Conservation (phyloP, 2,329 filamentous ascomycete species). For the Coniochaeta ligniaria region DNA sequence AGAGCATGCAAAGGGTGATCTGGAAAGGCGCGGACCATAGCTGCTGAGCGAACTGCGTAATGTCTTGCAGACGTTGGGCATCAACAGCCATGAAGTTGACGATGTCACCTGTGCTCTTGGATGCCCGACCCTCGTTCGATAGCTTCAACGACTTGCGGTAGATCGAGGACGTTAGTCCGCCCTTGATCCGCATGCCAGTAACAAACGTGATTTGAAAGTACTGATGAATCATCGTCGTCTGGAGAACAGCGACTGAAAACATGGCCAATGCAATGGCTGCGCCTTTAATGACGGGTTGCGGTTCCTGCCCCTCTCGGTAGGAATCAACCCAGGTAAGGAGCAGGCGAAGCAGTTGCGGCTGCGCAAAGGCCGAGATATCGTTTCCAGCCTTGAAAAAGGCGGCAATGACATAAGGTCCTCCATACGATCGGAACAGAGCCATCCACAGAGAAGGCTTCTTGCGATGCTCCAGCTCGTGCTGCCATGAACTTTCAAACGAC, state of each 20-base stretch:
- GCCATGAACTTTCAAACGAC: constrained; percentile 69
- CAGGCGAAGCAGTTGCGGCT: constrained; percentile 81
- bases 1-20: constrained; percentile 91
- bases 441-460: constrained; percentile 80
- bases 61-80: constrained; percentile 86
- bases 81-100: constrained; percentile 99
- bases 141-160: constrained; percentile 86
- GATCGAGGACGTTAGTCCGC: constrained; percentile 80
- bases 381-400: constrained; percentile 84
- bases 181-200: constrained; percentile 94
- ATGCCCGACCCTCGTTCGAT: constrained; percentile 84
- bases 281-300: constrained; percentile 75
- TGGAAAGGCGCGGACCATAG: constrained; percentile 97
- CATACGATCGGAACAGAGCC: constrained; percentile 76
- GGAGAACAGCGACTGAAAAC: constrained; percentile 79
- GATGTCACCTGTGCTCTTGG: constrained; percentile 93
- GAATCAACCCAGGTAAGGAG: constrained; percentile 82
- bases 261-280: constrained; percentile 84
- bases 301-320: constrained; percentile 50
- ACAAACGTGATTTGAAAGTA: constrained; percentile 96
- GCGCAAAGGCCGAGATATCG: constrained; percentile 77
- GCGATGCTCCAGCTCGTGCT: constrained; percentile 58
- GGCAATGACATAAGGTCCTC: constrained; percentile 73
- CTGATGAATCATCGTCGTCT: constrained; percentile 89
- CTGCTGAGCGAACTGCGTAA: constrained; percentile 93